These are phyloP conservation scores for Prunus campanulata DNA, from an alignment of 306 rosid genomes.

Conservation along the genomic window DNA sequence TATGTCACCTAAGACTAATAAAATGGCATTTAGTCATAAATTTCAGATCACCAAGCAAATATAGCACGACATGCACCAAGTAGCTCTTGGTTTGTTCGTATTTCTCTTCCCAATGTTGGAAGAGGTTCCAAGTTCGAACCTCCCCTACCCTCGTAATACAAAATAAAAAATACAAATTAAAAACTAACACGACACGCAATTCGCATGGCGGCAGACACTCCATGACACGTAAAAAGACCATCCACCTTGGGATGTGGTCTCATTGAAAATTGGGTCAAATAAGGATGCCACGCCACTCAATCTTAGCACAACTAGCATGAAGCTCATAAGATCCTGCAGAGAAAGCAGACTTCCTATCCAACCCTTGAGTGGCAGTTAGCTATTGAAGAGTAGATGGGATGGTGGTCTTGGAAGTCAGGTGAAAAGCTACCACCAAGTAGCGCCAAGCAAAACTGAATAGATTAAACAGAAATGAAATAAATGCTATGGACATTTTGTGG, in stretches of 20 bases:
- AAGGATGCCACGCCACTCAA: constrained; percentile 28
- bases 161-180: too few species aligned
- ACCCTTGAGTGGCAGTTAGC: constrained; percentile 54
- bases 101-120: too few species aligned
- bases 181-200: constrained; percentile 48
- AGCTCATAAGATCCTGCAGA: constrained; percentile 14
- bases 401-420: constrained; percentile 38
- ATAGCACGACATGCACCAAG: constrained; percentile 40
- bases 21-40: constrained; percentile 21
- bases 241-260: constrained; percentile 15
- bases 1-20: constrained; percentile 30
- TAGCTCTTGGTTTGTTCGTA: too few species aligned
- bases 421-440: constrained; percentile 34
- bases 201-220: constrained; percentile 13
- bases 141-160: too few species aligned
- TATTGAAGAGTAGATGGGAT: constrained; percentile 67
- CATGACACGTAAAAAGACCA: constrained; percentile 17
- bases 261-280: constrained; percentile 17
- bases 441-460: constrained; percentile 19
- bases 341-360: constrained; percentile 25
- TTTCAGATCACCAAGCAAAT: constrained; percentile 32
- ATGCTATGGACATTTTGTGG: constrained; percentile 6
- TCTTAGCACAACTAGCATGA: constrained; percentile 10
- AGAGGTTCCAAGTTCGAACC: too few species aligned
- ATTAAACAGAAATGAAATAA: constrained; percentile 26